Evolutionary conservation across 306 rosid species (phyloP).

Genomic region (Pyrus communis): DNA sequence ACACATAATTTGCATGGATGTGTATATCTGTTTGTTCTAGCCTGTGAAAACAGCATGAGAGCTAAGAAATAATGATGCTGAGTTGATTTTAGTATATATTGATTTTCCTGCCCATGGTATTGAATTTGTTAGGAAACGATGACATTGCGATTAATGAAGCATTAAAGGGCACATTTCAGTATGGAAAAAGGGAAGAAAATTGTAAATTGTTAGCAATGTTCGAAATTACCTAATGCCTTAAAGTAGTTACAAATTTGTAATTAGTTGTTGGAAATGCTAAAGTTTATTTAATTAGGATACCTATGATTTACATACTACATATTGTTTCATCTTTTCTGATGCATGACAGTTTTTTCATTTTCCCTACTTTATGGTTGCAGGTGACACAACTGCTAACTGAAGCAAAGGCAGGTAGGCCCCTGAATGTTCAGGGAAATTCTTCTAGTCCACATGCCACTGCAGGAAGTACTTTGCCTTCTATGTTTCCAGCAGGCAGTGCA

Average conservation of each 20-base stretch:
- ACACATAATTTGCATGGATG: neutral
- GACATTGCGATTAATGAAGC: neutral
- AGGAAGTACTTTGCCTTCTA: slow-evolving; percentile 80
- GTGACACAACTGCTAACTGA: slow-evolving; percentile 73
- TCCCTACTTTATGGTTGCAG: slow-evolving; percentile 27
- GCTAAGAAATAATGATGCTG: neutral
- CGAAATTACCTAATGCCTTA: neutral
- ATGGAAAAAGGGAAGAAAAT: neutral
- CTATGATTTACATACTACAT: neutral
- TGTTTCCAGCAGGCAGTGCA: slow-evolving; percentile 99
- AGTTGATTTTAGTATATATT: neutral
- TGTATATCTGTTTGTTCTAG: neutral
- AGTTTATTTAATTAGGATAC: neutral
- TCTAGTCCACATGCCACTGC: slow-evolving; percentile 83
- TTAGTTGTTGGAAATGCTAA: neutral
- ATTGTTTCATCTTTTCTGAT: neutral
- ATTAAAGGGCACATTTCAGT: neutral
- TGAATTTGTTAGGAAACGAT: neutral
- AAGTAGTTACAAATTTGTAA: neutral
- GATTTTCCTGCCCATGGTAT: neutral
- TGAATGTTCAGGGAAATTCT: slow-evolving; percentile 83
- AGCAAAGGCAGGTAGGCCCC: slow-evolving; percentile 84
- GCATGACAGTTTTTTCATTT: neutral
- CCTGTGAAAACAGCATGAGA: neutral
- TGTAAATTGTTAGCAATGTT: neutral